Evolutionary conservation across 2,329 filamentous ascomycete species (phyloP).

Genomic region (Teratosphaeria nubilosa): DNA sequence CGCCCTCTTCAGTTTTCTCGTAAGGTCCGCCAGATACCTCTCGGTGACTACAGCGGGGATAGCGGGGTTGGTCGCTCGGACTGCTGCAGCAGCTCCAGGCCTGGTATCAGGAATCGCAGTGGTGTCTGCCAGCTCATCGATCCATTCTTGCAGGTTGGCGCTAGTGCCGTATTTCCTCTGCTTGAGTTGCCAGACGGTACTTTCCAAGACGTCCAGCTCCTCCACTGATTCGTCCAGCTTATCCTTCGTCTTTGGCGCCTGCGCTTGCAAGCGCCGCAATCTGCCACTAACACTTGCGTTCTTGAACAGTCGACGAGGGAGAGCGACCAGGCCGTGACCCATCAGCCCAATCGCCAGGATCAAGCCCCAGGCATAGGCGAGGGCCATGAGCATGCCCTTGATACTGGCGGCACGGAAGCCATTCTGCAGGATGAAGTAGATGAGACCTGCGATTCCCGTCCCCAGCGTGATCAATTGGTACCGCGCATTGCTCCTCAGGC

Average conservation of each 20-base stretch:
- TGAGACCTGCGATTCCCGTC: slow-evolving; percentile 57
- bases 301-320: slow-evolving; percentile 71
- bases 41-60: slow-evolving; percentile 77
- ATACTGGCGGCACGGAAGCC: slow-evolving; percentile 62
- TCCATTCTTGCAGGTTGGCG: slow-evolving; percentile 77
- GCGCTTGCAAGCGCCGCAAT: slow-evolving; percentile 63
- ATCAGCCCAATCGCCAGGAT: slow-evolving; percentile 91
- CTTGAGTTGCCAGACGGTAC: slow-evolving; percentile 67
- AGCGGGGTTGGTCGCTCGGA: slow-evolving; percentile 16
- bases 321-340: slow-evolving; percentile 89
- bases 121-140: slow-evolving; percentile 80
- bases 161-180: slow-evolving; percentile 72
- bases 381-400: slow-evolving; percentile 80
- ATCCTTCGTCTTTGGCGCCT: slow-evolving; percentile 76
- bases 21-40: slow-evolving; percentile 83
- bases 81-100: slow-evolving; percentile 28
- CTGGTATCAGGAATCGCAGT: slow-evolving; percentile 56
- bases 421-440: slow-evolving; percentile 76
- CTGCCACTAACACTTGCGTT: slow-evolving; percentile 67
- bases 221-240: slow-evolving; percentile 76
- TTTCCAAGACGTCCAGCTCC: slow-evolving; percentile 69
- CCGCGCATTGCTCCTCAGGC: slow-evolving; percentile 73
- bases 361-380: slow-evolving; percentile 90
- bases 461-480: slow-evolving; percentile 76
- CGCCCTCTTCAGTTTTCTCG: slow-evolving; percentile 68